Conservation (phyloP, 495 filamentous ascomycete genomes). For the Barbatosphaeria neglecta region DNA sequence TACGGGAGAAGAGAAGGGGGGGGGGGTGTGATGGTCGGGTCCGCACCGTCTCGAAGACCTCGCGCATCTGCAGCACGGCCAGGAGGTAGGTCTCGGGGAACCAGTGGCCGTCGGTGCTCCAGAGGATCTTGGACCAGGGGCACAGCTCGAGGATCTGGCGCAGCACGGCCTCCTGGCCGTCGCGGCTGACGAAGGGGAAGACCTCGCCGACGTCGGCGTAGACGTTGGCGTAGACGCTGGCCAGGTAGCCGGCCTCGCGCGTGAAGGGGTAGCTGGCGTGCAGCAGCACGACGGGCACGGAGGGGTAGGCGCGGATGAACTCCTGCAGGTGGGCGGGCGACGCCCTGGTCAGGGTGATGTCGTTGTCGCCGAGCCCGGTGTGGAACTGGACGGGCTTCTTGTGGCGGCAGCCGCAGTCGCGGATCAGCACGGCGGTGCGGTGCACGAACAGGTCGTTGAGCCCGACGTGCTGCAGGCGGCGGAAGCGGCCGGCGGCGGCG, state of each 20-base stretch:
- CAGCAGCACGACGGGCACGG: conserved; percentile 66
- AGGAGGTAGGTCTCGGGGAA: conserved; percentile 78
- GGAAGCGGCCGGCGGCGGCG: conserved; percentile 5
- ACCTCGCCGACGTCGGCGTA: conserved; percentile 83
- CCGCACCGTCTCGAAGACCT: conserved; percentile 55
- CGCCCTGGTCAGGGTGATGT: conserved; percentile 55
- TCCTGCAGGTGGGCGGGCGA: conserved; percentile 70
- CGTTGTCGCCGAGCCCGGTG: conserved; percentile 76
- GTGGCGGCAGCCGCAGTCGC: conserved; percentile 16
- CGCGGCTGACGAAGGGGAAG: conserved; percentile 69
- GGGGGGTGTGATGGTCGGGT: no score
- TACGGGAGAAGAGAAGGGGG: no score
- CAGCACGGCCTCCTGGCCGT: conserved; percentile 65
- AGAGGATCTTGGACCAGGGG: conserved; percentile 66
- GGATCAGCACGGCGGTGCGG: conserved; percentile 37
- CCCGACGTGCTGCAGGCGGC: conserved; percentile 48
- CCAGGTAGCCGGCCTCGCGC: conserved; percentile 70
- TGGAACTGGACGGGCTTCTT: conserved; percentile 80
- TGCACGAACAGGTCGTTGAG: conserved; percentile 59
- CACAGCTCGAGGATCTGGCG: conserved; percentile 66
- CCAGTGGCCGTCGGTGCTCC: conserved; percentile 77
- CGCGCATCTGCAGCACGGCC: conserved; percentile 66
- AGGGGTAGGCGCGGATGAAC: conserved; percentile 57
- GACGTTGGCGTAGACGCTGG: conserved; percentile 67
- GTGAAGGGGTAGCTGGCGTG: conserved; percentile 82